Percentiles rank a stretch among this genome's conserved stretches.
phyloP scores from a whole-genome alignment of 768 basidiomycete genomes.

The Mycena rebaudengoi region DNA sequence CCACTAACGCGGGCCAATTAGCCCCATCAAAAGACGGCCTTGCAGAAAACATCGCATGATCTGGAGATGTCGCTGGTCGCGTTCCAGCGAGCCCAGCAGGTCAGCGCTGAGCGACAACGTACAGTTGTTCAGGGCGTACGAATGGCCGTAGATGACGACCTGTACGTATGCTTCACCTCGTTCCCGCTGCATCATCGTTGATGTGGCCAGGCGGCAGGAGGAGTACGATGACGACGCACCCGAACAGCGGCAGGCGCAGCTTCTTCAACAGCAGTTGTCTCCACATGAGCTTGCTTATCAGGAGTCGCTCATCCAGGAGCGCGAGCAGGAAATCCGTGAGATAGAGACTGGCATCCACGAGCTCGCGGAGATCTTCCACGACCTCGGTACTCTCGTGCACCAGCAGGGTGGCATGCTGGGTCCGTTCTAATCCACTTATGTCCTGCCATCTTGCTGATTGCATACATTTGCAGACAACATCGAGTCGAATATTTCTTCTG shows the following conservation, averaged over 20 bases:
- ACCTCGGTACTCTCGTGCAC: slow-evolving; percentile 91
- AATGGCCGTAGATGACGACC: slow-evolving; percentile 82
- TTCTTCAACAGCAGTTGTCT: slow-evolving; percentile 77
- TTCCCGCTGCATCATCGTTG: not conserved
- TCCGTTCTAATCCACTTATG: too few relatives aligned
- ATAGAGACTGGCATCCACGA: slow-evolving; percentile 98
- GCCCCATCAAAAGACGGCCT: slow-evolving; percentile 82
- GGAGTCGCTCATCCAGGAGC: slow-evolving; percentile 93
- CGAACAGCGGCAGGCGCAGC: slow-evolving; percentile 73
- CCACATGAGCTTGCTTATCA: slow-evolving; percentile 95
- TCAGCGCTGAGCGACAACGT: slow-evolving; percentile 89
- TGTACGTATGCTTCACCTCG: slow-evolving; percentile 24
- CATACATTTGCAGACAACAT: slow-evolving; percentile 95
- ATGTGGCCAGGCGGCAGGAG: slow-evolving; percentile 32
- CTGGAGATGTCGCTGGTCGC: slow-evolving; percentile 88
- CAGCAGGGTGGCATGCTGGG: slow-evolving; percentile 97
- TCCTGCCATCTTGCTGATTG: too few relatives aligned
- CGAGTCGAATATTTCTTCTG: slow-evolving; percentile 89
- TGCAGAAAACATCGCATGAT: slow-evolving; percentile 95
- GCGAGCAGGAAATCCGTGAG: slow-evolving; percentile 93
- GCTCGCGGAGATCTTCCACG: slow-evolving; percentile 94
- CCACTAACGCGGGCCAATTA: slow-evolving; percentile 36
- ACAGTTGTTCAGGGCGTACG: slow-evolving; percentile 90
- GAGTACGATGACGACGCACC: slow-evolving; percentile 53
- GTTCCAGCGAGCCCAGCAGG: slow-evolving; percentile 91